Evolutionary conservation across 192 early-diverging fungal genomes (phyloP), one percentile per base, ranked within the genome.

Genomic region (Phlyctochytrium bullatum): DNA sequence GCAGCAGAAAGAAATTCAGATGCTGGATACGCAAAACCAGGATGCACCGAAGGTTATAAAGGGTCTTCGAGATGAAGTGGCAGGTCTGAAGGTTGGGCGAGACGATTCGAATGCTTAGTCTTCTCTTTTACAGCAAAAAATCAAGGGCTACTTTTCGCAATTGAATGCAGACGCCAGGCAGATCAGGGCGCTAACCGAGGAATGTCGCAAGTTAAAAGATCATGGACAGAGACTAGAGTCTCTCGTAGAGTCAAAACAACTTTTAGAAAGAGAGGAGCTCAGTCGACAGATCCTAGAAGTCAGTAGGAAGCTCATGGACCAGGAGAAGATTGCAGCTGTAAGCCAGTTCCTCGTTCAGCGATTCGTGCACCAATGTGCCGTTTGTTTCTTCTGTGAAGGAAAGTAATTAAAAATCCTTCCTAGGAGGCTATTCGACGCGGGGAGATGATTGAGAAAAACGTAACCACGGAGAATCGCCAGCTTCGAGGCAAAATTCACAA

Each of bases 1-100:
- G 34, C 78, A 83, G 36, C 81, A 83, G 67, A 81, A 78, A 58
- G 84, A 86, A 23, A 59, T 86, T 34, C 76, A 79, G 27, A 52
- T 61, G 23, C 57, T 86, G 12, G 81, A 80, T 31, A 32, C 47
- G 51, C 66, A 81, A n/a, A 72, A 59, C 24, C 67, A 80, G 17
- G 84, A 86, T 34, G 77, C 80, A 0, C 80, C 80, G 29, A 68
- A 74, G 27, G 64, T 86, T 30, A 81, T 86, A 23, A 60, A 66
- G 29, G 73, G 70, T 2, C 59, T 86, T 20, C 67, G 81, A 0
- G 81, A 83, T 0, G 84, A 86, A 61, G 61, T 82, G 3, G 25
- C 66, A 17, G 78, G 65, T 3, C 68, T 81, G 17, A 85, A 81
- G 69, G 81, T 85, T 40, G 27, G 14, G 28, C 3, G 4, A 24